Conservation (phyloP, 78 protist species). For the Guillardia theta region DNA sequence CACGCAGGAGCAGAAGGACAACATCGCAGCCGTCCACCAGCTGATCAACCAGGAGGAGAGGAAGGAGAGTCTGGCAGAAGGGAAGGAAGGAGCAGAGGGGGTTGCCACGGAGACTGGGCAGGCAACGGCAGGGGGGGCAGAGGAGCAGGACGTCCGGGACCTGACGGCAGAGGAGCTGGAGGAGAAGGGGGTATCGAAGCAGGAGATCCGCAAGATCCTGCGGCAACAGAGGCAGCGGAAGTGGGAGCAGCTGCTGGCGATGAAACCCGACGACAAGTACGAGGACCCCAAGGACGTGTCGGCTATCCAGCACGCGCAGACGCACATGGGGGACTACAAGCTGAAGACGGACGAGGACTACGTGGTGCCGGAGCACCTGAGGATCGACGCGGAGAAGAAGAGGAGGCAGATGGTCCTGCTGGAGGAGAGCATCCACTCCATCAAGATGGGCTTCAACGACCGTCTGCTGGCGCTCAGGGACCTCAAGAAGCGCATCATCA, state of each 20-base stretch:
- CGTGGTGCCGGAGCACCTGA: constrained; percentile 66
- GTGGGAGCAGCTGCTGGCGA: constrained; percentile 6
- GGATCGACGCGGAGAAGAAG: constrained; percentile 74
- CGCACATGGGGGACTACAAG: constrained; percentile 57
- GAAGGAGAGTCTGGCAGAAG: no score
- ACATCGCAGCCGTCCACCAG: constrained; percentile 49
- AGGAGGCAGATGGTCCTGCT: constrained; percentile 63
- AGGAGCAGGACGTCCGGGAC: not conserved
- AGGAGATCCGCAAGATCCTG: not conserved
- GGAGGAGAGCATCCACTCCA: constrained; percentile 53
- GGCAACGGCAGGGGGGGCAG: not conserved
- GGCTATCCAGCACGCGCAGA: constrained; percentile 47
- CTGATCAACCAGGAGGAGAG: no score
- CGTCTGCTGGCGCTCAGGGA: constrained; percentile 70
- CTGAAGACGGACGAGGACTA: constrained; percentile 67
- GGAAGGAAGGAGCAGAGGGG: no score
- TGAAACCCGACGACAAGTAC: constrained; percentile 12
- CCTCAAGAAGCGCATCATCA: constrained; percentile 50
- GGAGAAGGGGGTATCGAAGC: constrained; percentile 32
- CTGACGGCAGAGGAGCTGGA: not conserved
- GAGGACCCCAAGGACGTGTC: constrained; percentile 65
- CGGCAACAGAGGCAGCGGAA: not conserved
- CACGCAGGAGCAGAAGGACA: not conserved
- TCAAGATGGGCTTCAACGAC: constrained; percentile 60
- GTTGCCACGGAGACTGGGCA: not conserved